These are phyloP conservation scores for Nakaseomyces kungkrabaensis DNA, from an alignment of 1,139 yeast genomes.

Conservation along the genomic window DNA sequence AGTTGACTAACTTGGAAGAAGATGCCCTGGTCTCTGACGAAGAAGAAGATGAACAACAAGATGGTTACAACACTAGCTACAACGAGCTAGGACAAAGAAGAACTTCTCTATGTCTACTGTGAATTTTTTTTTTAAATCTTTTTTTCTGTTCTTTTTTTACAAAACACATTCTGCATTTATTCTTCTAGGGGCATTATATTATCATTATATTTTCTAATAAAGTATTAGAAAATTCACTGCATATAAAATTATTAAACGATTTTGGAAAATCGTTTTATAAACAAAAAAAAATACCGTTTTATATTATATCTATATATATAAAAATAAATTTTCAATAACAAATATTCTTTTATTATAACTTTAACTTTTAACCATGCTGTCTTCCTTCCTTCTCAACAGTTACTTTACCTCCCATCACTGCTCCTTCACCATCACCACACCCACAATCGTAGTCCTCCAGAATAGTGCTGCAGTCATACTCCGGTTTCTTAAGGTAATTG, in stretches of 20 bases:
- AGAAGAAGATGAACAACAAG: neutral
- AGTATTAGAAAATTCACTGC: no score
- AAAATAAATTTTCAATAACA: neutral
- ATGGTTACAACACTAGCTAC: neutral
- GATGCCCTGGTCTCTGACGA: conserved; percentile 2
- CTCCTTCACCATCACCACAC: conserved; percentile 58
- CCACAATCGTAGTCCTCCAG: conserved; percentile 94
- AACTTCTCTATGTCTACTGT: conserved; percentile 9
- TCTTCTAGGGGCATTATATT: neutral
- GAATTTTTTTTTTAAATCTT: conserved; percentile 6
- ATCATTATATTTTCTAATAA: no score
- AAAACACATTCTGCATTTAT: conserved; percentile 6
- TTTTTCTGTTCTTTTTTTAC: conserved; percentile 6
- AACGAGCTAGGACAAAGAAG: conserved; percentile 7
- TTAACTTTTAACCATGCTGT: conserved; percentile 11
- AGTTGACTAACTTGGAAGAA: conserved; percentile 10
- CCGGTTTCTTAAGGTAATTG: conserved; percentile 53
- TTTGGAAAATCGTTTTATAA: no score
- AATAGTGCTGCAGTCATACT: conserved; percentile 75
- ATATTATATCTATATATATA: neutral
- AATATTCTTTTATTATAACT: no score
- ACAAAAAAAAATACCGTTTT: neutral
- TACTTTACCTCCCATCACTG: conserved; percentile 21
- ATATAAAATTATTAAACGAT: no score
- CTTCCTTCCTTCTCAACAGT: conserved; percentile 10